Conservation (phyloP, 129 eudicot species). For the Flaveria trinervia region DNA sequence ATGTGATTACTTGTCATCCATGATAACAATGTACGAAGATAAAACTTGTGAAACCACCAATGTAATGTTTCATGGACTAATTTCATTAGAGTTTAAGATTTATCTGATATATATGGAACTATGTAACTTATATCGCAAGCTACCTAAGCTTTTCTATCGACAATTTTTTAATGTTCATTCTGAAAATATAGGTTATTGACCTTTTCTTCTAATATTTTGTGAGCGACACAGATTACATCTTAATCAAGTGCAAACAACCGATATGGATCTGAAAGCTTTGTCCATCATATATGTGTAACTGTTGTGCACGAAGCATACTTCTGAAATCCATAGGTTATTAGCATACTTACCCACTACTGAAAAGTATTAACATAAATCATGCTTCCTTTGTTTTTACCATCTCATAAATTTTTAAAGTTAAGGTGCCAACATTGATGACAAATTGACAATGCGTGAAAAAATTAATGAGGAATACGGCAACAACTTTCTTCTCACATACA, state of each 20-base stretch:
- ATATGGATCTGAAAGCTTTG: not conserved
- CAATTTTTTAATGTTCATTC: not conserved
- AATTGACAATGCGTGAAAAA: not conserved
- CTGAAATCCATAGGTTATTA: not conserved
- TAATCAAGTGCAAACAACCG: not conserved
- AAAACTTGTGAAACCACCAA: not conserved
- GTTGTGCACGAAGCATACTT: not conserved
- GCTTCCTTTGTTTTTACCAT: not conserved
- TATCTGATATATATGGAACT: not conserved
- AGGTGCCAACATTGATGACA: constrained; percentile 1
- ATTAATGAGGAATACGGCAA: not conserved
- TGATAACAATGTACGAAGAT: not conserved
- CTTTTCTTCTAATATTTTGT: not conserved
- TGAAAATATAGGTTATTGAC: not conserved
- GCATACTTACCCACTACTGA: not conserved
- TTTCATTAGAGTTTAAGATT: not conserved
- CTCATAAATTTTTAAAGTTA: not conserved
- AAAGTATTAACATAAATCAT: not conserved
- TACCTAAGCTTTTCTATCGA: not conserved
- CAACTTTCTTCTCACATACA: not conserved
- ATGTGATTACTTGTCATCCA: not conserved
- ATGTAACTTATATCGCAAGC: not conserved
- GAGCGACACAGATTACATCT: not conserved
- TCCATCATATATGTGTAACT: not conserved
- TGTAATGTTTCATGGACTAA: not conserved